Evolutionary conservation across 2,329 filamentous ascomycete genomes (phyloP), one percentile per base, ranked within the genome.

Genomic region (Acrodontium crateriforme): DNA sequence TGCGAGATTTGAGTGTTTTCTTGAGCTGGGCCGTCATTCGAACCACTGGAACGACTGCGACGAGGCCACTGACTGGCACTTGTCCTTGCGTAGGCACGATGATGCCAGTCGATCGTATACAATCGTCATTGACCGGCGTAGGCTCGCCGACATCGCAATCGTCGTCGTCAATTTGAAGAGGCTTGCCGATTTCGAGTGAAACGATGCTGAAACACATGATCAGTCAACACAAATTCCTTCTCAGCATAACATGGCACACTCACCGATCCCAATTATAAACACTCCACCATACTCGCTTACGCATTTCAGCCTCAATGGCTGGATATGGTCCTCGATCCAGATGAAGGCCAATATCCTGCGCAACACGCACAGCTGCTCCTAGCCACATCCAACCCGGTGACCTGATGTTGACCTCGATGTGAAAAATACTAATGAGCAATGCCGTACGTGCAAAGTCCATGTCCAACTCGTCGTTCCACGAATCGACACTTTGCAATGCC

Each of bases 201-300:
- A 91, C 60, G 15, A 80, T 68, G 37, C 73, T 76, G 44, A 12
- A n/a, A n/a, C n/a, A n/a, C n/a, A n/a, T 20, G 18, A 21, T 18
- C 8, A 12, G 39, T 55, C 29, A 59, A 50, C 36, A 21, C 20
- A 13, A 31, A 15, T 24, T 16, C 11, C 16, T 15, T 15, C 13
- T 4, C 7, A 20, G 5, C 3, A 9, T n/a, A 17, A 9, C 16
- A 9, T n/a, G n/a, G 21, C n/a, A 13, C 19, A 49, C 62, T 47
- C 50, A 75, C 72, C 84, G 73, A 56, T 98, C 89, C 59, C 85
- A 74, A 24, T 83, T 72, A 55, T 95, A 95, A 31, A 93, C 71
- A 9, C 81, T 74, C 84, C 89, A 98, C 87, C 87, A 98, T 2
- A 89, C 71, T 30, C 85, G 69, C 35, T 80, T 73, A 30, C 85